Conservation (phyloP, 768 basidiomycete genomes). For the Tricholoma matsutake region DNA sequence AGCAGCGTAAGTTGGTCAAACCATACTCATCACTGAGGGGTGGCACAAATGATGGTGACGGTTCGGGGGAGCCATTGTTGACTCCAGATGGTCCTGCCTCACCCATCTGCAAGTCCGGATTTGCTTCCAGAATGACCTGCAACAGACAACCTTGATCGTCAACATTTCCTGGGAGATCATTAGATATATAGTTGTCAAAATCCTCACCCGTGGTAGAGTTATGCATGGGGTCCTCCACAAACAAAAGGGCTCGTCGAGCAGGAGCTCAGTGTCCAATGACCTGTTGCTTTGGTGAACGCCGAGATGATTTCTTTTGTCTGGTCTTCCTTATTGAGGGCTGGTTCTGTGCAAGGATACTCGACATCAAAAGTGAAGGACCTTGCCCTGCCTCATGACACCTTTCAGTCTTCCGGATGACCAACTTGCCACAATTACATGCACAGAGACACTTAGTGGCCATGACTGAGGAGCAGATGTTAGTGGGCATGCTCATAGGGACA, state of each 20-base stretch:
- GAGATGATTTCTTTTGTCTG: not conserved
- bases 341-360: not conserved
- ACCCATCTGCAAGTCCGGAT: not conserved
- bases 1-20: not conserved
- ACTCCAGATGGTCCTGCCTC: not conserved
- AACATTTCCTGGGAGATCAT: not conserved
- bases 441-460: not conserved
- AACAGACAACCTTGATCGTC: not conserved
- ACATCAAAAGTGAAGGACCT: not conserved
- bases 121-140: not conserved
- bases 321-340: not conserved
- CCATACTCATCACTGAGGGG: not conserved
- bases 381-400: not conserved
- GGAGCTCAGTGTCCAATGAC: not conserved
- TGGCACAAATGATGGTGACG: not conserved
- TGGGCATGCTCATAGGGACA: not conserved
- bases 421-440: constrained; percentile 1
- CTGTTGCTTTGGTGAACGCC: not conserved
- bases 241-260: not conserved
- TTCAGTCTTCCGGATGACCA: not conserved
- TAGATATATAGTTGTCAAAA: not conserved
- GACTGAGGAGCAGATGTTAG: not conserved
- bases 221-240: not conserved
- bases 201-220: not conserved
- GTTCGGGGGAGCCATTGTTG: not conserved